Conservation (phyloP, 2,329 filamentous ascomycete genomes). For the Aspergillus bombycis region DNA sequence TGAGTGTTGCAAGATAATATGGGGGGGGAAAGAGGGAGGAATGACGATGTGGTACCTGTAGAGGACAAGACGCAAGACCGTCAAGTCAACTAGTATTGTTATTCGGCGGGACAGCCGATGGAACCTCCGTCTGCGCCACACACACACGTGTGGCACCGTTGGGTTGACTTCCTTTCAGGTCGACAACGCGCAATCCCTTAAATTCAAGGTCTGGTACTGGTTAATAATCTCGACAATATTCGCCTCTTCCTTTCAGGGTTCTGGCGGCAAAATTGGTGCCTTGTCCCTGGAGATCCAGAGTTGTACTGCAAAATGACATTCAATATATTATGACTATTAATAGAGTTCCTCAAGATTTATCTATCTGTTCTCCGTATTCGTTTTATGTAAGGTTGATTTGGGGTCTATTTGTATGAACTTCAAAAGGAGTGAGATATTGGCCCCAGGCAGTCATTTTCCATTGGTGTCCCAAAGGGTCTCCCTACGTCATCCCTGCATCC, state of each 20-base stretch:
- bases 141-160: constrained; percentile 24
- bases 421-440: background rate
- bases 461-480: background rate
- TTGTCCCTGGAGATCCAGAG: background rate
- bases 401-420: background rate
- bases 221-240: background rate
- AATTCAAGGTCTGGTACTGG: background rate
- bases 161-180: constrained; percentile 13
- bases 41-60: constrained; percentile 22
- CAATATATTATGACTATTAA: background rate
- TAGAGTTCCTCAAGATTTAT: background rate
- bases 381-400: background rate
- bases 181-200: constrained; percentile 16
- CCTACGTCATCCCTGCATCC: background rate
- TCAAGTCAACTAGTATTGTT: constrained; percentile 7
- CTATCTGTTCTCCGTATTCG: background rate
- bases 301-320: background rate
- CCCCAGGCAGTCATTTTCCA: background rate
- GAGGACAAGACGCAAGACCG: constrained; percentile 15
- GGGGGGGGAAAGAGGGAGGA: constrained; percentile 13
- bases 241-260: background rate
- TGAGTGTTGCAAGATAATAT: constrained; percentile 9
- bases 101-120: constrained; percentile 6
- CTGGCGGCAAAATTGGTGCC: background rate
- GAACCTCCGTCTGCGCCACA: constrained; percentile 30